Base-by-base conservation (phyloP, 768 basidiomycete species). In the Pilatotrama ljubarskyi region DNA sequence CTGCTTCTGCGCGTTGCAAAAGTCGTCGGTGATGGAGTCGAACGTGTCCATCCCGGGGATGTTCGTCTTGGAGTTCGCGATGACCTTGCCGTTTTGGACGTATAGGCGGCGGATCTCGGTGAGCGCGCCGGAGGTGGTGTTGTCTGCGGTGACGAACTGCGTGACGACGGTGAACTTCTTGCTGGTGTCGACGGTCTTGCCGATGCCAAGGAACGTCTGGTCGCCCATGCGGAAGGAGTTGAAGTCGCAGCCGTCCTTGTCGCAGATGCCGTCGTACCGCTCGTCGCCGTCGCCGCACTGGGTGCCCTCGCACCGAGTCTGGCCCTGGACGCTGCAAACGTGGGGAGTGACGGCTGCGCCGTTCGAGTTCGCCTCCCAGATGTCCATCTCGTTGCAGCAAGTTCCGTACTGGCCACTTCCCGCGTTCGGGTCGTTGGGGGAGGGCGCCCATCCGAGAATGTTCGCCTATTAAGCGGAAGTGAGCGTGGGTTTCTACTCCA, bases 221-320 rank as follows among this genome's bases (percentile, higher is more conserved):
- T 75, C 66, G 35, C 82, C 82, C 79, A 81, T 76, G 67, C 82
- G 82, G 77, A 68, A 85, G 26, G 83, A 81, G 80, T 84, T 84
- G 78, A 83, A 84, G 66, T 84, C 83, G 71, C 83, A 84, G 46
- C 83, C 83, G 63, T 81, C 81, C 62, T 75, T 74, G 72, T 84
- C 82, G 72, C 83, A 84, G 42, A 80, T 68, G 44, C 77, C 77
- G 64, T 67, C 71, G 69, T 78, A 75, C 57, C 80, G 72, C 68
- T 74, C 68, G 65, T 65, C 59, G 53, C 53, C 61, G 48, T 59
- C 58, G 22, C 60, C 65, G 63, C 80, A 82, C 35, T 74, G 69
- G 48, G 68, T 72, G 36, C 79, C 79, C 24, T 65, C 60, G 77
- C 83, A 85, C 72, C 76, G 57, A 44, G 78, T 80, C 70, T 74